Percentiles rank a stretch among this genome's conserved stretches.
phyloP scores from a whole-genome alignment of 2,329 filamentous ascomycete genomes.

The Diaporthe capsici region DNA sequence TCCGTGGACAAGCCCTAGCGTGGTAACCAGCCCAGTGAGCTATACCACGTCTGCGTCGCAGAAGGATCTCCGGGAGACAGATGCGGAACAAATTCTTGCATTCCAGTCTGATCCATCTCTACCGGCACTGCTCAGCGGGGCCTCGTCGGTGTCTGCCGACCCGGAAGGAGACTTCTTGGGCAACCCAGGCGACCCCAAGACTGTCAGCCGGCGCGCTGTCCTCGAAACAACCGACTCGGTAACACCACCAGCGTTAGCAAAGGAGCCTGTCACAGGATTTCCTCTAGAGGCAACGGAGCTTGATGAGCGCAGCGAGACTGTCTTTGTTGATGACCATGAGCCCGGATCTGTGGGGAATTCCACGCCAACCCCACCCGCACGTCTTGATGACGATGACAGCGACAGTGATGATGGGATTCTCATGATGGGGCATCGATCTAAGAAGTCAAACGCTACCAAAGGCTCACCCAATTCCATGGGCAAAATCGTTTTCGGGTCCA shows the following conservation, averaged over 20 bases:
- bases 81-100: conserved; percentile 62
- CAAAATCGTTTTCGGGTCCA: conserved; percentile 53
- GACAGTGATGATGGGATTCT: conserved; percentile 69
- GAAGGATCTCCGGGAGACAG: conserved; percentile 61
- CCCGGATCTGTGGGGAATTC: conserved; percentile 42
- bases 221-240: conserved; percentile 68
- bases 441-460: conserved; percentile 37
- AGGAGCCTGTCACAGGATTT: conserved; percentile 62
- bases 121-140: conserved; percentile 73
- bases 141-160: conserved; percentile 75
- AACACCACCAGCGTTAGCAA: conserved; percentile 65
- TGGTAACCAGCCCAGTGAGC: conserved; percentile 64
- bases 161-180: conserved; percentile 72
- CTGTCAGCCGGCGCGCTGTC: conserved; percentile 59
- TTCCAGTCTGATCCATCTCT: conserved; percentile 76
- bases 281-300: conserved; percentile 59
- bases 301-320: conserved; percentile 46
- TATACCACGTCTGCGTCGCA: conserved; percentile 53
- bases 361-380: conserved; percentile 41
- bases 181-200: conserved; percentile 64
- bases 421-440: conserved; percentile 54
- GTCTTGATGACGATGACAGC: conserved; percentile 62
- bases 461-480: conserved; percentile 45
- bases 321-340: conserved; percentile 49
- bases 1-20: conserved; percentile 69